phyloP scores from a whole-genome alignment of 139 green algal genomes.

The Zygnema cylindricum region DNA sequence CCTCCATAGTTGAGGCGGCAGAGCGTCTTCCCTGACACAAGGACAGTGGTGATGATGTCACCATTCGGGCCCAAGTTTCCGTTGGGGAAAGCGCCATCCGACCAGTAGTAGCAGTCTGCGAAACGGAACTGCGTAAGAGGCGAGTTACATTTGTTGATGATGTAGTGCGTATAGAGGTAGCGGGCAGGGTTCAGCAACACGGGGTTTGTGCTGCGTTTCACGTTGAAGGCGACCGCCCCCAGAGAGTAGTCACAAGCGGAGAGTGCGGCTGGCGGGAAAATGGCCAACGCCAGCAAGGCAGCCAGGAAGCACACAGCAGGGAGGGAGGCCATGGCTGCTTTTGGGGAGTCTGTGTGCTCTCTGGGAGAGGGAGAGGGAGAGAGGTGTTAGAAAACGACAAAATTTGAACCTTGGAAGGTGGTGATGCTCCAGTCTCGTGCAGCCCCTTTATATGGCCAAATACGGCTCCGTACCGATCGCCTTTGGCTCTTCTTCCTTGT shows the following conservation, averaged over 20 bases:
- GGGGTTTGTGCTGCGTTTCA: background rate
- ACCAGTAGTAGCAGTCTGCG: background rate
- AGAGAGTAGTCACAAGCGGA: background rate
- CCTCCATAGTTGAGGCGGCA: background rate
- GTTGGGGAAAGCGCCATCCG: background rate
- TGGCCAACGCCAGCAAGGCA: too few relatives aligned
- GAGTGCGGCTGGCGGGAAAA: too few relatives aligned
- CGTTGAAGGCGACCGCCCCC: background rate
- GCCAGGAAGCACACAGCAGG: too few relatives aligned
- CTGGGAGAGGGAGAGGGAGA: too few relatives aligned
- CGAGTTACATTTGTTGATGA: background rate
- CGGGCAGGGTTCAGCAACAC: background rate
- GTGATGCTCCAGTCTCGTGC: too few relatives aligned
- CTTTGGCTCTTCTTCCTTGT: too few relatives aligned
- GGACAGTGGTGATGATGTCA: background rate
- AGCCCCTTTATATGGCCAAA: too few relatives aligned
- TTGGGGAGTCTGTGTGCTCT: too few relatives aligned
- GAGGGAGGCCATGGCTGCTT: too few relatives aligned
- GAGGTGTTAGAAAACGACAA: too few relatives aligned
- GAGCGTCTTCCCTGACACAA: background rate
- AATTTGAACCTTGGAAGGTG: too few relatives aligned
- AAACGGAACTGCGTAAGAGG: background rate
- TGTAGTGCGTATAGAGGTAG: background rate
- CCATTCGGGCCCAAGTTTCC: background rate
- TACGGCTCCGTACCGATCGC: too few relatives aligned